Conservation (phyloP, 495 filamentous ascomycete species). For the Xeromyces bisporus region DNA sequence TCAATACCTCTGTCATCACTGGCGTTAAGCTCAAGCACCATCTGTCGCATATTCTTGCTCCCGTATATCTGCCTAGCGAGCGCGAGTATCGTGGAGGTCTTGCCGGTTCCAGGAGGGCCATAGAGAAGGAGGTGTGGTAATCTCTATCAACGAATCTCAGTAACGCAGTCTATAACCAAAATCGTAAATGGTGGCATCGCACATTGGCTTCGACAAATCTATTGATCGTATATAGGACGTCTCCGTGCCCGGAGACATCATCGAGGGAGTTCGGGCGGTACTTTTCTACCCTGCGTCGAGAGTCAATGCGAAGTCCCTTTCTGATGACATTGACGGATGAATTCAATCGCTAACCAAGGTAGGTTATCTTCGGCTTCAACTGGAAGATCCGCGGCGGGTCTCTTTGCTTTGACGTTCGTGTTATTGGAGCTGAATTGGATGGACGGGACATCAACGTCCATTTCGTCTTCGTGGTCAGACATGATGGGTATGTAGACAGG, state of each 20-base stretch:
- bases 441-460: constrained; percentile 58
- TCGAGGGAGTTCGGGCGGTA: constrained; percentile 76
- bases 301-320: constrained; percentile 1
- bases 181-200: constrained; percentile 4
- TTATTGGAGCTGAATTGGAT: constrained; percentile 40
- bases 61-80: constrained; percentile 90
- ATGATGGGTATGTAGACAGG: too few relatives aligned
- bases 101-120: constrained; percentile 89
- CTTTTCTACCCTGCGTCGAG: constrained; percentile 74
- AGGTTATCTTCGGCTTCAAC: constrained; percentile 86
- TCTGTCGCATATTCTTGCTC: constrained; percentile 80
- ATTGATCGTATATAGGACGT: constrained; percentile 93
- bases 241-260: constrained; percentile 95
- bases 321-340: constrained; percentile 3
- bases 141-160: constrained; percentile 28
- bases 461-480: constrained; percentile 86
- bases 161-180: constrained; percentile 3
- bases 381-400: constrained; percentile 80
- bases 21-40: constrained; percentile 95
- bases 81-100: constrained; percentile 87
- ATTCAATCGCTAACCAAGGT: constrained; percentile 50
- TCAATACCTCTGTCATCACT: constrained; percentile 97
- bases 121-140: constrained; percentile 96
- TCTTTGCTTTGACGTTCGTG: constrained; percentile 66
- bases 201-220: constrained; percentile 86